Evolutionary conservation across 345 rosid genomes (phyloP), one percentile per base, ranked within the genome.

Genomic region (Carallia brachiata): DNA sequence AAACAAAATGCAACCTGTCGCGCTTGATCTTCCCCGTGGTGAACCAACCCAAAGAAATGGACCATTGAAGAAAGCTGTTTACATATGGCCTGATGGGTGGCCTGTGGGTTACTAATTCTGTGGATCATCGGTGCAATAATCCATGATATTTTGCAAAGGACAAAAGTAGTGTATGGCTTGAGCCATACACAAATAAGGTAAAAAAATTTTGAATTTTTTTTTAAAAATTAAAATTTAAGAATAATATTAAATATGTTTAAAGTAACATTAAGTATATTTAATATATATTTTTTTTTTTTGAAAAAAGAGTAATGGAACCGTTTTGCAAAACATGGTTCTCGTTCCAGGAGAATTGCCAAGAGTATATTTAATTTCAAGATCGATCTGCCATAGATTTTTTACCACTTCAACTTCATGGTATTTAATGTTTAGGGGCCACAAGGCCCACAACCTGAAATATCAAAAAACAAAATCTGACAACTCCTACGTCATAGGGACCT

Each of bases 101-200:
- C 69, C 78, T 23, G 30, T 50, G 80, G 79, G 39, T 73, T 59
- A 56, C 32, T 52, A 79, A 73, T 75, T 52, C 81, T 80, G 80
- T 81, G 85, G 85, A 79, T 81, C 74, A 78, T 71, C 82, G 4
- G 70, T 62, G 86, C 77, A 80, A 80, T 69, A 80, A 80, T 71
- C 87, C 88, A 68, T 67, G 80, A 84, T 73, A 69, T 86, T 83
- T 77, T 52, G 65, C 68, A 66, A 32, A 32, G 23, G 23, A 23
- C 23, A 23, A 23, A 23, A 23, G 23, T 23, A 23, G 23, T 23
- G 23, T 23, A 23, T 23, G 23, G 23, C 23, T 23, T 23, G 23
- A 23, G 23, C 23, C 23, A 23, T 23, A 23, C 23, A 23, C 23
- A 23, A 23, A 23, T 23, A 23, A 23, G 23, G 23, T 0, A 32